phyloP scores from a whole-genome alignment of 202 grass and related monocot species.

The Panicum hallii region DNA sequence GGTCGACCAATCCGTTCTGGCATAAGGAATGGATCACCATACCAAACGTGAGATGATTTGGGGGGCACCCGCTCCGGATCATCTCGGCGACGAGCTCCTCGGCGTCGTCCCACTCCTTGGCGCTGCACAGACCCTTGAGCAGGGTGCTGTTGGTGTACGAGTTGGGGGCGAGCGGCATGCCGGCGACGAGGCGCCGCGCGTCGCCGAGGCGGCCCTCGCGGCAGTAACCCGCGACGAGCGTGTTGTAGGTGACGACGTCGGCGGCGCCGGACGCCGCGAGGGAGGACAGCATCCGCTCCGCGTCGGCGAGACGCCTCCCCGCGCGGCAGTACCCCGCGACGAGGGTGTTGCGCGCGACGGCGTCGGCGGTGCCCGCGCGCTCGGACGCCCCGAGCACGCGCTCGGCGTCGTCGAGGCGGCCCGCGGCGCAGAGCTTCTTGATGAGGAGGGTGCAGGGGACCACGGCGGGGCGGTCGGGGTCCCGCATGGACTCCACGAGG shows the following conservation, averaged over 20 bases:
- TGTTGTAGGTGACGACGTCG: conserved; percentile 43
- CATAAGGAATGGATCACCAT: conserved; percentile 52
- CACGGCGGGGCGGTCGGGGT: neutral
- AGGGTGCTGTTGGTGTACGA: conserved; percentile 45
- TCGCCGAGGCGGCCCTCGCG: conserved; percentile 33
- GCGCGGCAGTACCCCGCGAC: conserved; percentile 45
- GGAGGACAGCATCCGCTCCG: conserved; percentile 36
- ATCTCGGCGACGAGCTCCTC: conserved; percentile 42
- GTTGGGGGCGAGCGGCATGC: conserved; percentile 44
- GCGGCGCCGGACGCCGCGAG: conserved; percentile 43
- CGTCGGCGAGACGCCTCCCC: conserved; percentile 16
- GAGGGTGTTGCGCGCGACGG: conserved; percentile 27
- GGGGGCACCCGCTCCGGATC: conserved; percentile 38
- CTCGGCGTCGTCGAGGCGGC: conserved; percentile 20
- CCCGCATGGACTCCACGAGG: conserved; percentile 18
- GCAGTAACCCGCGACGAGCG: conserved; percentile 47
- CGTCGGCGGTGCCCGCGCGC: conserved; percentile 15
- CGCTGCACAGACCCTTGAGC: conserved; percentile 15
- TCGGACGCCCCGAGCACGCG: conserved; percentile 3
- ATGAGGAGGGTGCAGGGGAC: conserved; percentile 29
- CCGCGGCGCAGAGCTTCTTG: conserved; percentile 29
- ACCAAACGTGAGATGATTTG: conserved; percentile 49
- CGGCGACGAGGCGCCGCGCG: conserved; percentile 37
- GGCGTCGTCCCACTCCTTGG: conserved; percentile 21
- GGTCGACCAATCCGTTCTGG: conserved; percentile 38